Conservation (phyloP, 2,329 filamentous ascomycete species). For the Pseudocercospora musae region DNA sequence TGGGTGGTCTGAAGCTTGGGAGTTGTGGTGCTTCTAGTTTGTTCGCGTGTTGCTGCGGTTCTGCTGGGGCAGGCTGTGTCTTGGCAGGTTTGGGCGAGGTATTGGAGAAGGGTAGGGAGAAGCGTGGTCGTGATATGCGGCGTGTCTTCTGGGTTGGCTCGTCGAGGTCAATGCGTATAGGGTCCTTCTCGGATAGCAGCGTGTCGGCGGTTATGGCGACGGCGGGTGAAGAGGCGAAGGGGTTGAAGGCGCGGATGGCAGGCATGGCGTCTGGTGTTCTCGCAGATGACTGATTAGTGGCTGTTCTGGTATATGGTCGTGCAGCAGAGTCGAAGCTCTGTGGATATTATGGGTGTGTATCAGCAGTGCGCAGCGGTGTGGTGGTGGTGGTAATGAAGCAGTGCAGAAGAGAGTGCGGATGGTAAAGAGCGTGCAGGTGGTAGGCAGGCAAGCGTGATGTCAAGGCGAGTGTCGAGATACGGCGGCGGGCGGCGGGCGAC, state of each 20-base stretch:
- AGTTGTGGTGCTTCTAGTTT: constrained; percentile 40
- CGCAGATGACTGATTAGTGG: constrained; percentile 31
- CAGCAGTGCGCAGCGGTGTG: constrained; percentile 3
- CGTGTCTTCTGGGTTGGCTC: constrained; percentile 18
- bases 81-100: constrained; percentile 28
- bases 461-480: background rate
- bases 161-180: constrained; percentile 31
- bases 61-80: constrained; percentile 36
- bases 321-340: constrained; percentile 6
- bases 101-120: constrained; percentile 31
- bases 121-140: constrained; percentile 28
- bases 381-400: background rate
- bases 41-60: constrained; percentile 24
- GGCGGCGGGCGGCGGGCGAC: background rate
- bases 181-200: constrained; percentile 52
- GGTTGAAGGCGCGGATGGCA: constrained; percentile 57
- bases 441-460: constrained; percentile 7
- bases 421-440: background rate
- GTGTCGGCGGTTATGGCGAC: constrained; percentile 46
- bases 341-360: constrained; percentile 8
- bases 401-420: background rate
- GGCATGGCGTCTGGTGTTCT: constrained; percentile 53
- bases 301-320: constrained; percentile 9
- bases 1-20: constrained; percentile 60
- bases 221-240: constrained; percentile 54